Conservation (phyloP, 2,329 filamentous ascomycete species). For the Leptosphaerulina australis region DNA sequence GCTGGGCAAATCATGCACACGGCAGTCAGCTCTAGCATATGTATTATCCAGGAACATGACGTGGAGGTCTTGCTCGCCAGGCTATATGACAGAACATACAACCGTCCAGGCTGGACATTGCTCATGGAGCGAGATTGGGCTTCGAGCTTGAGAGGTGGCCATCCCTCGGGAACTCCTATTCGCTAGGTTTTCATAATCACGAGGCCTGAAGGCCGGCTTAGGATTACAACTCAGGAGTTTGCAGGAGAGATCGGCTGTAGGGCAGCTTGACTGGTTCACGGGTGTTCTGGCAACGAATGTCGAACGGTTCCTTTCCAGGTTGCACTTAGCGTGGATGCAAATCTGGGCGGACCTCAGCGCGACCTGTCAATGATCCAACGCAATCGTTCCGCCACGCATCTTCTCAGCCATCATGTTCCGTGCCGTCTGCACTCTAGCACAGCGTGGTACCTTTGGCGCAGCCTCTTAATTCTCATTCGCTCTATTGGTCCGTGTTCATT, state of each 20-base stretch:
- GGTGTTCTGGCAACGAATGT: conserved; percentile 11
- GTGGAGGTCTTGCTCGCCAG: conserved; percentile 16
- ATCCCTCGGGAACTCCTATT: conserved; percentile 12
- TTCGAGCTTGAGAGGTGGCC: conserved; percentile 20
- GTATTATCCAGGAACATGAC: conserved; percentile 16
- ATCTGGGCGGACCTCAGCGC: conserved; percentile 24
- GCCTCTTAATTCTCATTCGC: conserved; percentile 25
- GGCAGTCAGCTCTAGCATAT: conserved; percentile 6
- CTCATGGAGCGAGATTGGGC: conserved; percentile 7
- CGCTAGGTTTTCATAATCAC: conserved; percentile 11
- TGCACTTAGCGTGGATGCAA: conserved; percentile 24
- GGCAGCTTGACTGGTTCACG: conserved; percentile 21
- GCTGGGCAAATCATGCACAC: conserved; percentile 12
- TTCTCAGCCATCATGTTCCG: conserved; percentile 34
- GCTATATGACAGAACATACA: conserved; percentile 6
- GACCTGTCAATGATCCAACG: conserved; percentile 27
- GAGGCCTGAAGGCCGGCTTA: conserved; percentile 15
- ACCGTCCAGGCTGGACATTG: conserved; percentile 7
- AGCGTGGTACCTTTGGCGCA: conserved; percentile 29
- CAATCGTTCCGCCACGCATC: conserved; percentile 30
- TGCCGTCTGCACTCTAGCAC: conserved; percentile 38
- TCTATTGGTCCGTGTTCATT: conserved; percentile 28
- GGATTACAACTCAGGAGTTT: conserved; percentile 26
- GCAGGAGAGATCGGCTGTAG: conserved; percentile 13
- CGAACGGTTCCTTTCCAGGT: conserved; percentile 14